These are phyloP conservation scores for Glycine tomentella DNA, from an alignment of 306 rosid genomes.

Conservation along the genomic window DNA sequence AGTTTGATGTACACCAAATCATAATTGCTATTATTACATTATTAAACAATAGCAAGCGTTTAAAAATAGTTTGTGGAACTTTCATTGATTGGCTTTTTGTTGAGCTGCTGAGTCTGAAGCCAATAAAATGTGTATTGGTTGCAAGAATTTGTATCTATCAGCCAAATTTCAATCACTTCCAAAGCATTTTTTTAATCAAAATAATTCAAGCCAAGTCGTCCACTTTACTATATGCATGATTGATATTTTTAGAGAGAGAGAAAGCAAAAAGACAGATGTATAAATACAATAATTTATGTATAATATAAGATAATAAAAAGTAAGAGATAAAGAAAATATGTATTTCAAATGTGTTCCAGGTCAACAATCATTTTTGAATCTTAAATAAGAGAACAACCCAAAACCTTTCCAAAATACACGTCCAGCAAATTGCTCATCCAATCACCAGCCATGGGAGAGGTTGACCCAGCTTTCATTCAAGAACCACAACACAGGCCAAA, in stretches of 20 bases:
- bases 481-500: neutral
- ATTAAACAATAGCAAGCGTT: neutral
- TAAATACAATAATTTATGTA: too few species aligned
- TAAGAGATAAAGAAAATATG: too few species aligned
- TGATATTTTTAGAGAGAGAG: too few species aligned
- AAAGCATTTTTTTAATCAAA: neutral
- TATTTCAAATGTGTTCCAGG: too few species aligned
- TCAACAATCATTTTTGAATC: too few species aligned
- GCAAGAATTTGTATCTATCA: neutral
- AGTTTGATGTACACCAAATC: neutral
- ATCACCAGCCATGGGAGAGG: neutral
- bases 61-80: slow-evolving; percentile 1
- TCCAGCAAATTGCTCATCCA: too few species aligned
- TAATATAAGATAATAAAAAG: too few species aligned
- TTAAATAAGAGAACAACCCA: too few species aligned
- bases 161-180: slow-evolving; percentile 9
- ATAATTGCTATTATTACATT: neutral
- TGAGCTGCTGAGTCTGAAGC: slow-evolving; percentile 25
- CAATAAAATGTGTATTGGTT: neutral
- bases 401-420: too few species aligned
- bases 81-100: neutral
- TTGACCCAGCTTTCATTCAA: slow-evolving; percentile 5
- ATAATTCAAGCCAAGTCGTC: neutral
- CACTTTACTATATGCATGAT: too few species aligned
- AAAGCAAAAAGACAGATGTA: too few species aligned